Base-by-base conservation (phyloP, 805 yeast species). In the Metschnikowia santaceciliae region DNA sequence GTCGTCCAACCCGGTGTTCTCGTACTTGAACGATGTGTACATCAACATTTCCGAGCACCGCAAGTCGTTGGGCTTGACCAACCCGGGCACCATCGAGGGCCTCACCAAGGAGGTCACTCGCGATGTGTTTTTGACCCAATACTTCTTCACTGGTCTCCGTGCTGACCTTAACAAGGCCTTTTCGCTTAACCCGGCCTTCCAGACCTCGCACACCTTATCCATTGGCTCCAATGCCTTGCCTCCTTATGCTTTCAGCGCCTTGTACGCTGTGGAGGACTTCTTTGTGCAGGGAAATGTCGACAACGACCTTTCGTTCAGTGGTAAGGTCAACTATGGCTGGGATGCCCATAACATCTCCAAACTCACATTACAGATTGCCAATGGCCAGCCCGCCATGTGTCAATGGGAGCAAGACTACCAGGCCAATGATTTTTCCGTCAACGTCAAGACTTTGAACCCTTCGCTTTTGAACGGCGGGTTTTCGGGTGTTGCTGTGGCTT, bases 381-480 rank as follows among this genome's bases (percentile, higher is more conserved):
- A 84, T 56, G 88, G 86, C 58, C 97, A 91, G 75, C 97, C 94
- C 58, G 77, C 94, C 52, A 90, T 92, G 96, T 79, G 88, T 56
- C 98, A 94, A 76, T 77, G 92, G 61, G 99, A 94, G 78, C 97
- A 94, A 70, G 99, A 94, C 71, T 86, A 82, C 75, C 92, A 87
- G 72, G 97, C 92, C 54, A 71, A 79, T 50, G 99, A 94, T 69
- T 90, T 83, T 68, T 85, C 96, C 46, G 70, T 91, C 67, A 91
- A 91, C 78, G 76, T 94, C 67, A 95, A 94, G 77, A 78, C 95
- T 50, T 79, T 91, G 68, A 94, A 94, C 76, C 98, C 99, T 54
- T 83, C 88, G 42, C 68, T 87, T 60, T 69, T 87, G 48, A 82
- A 83, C 52, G 88, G 88, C 56, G 79, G 81, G 32, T 87, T 90